Conservation (phyloP, 805 yeast species). For the Candida palmyrensis region DNA sequence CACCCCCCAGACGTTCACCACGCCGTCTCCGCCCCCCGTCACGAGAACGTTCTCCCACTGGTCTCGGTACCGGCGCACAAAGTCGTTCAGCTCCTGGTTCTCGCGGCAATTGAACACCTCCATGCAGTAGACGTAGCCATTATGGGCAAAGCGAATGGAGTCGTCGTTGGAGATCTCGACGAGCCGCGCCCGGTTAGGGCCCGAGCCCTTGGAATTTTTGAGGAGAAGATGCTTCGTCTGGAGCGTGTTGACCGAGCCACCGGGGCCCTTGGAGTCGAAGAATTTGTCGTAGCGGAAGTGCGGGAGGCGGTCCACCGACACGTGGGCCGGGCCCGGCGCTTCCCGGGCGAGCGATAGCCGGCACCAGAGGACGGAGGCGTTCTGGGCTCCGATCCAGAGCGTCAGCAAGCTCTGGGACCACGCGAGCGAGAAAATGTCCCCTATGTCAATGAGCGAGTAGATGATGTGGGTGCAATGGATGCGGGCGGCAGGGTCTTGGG, state of each 20-base stretch:
- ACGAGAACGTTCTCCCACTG: constrained; percentile 17
- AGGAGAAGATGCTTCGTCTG: constrained; percentile 22
- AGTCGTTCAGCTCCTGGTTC: constrained; percentile 10
- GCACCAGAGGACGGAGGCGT: constrained; percentile 81
- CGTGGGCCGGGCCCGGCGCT: neutral
- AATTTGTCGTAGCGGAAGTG: constrained; percentile 74
- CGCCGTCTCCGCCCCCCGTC: constrained; percentile 87
- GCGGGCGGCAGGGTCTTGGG: constrained; percentile 5
- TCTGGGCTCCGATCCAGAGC: constrained; percentile 84
- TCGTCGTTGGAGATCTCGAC: constrained; percentile 67
- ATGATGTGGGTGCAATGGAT: constrained; percentile 55
- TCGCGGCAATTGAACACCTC: constrained; percentile 15
- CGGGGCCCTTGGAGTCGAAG: constrained; percentile 87
- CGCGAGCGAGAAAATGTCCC: constrained; percentile 83
- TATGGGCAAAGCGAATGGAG: constrained; percentile 77
- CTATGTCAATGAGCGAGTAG: constrained; percentile 82
- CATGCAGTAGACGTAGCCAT: constrained; percentile 83
- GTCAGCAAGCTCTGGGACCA: constrained; percentile 59
- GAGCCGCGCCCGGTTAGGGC: constrained; percentile 21
- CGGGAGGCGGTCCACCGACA: constrained; percentile 28
- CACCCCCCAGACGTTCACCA: constrained; percentile 74
- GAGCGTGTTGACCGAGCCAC: constrained; percentile 43
- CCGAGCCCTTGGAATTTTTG: constrained; percentile 12
- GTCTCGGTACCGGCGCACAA: constrained; percentile 12
- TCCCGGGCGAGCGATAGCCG: constrained; percentile 15